phyloP scores from a whole-genome alignment of 805 yeast species.

The Cyberlindnera amylophila region DNA sequence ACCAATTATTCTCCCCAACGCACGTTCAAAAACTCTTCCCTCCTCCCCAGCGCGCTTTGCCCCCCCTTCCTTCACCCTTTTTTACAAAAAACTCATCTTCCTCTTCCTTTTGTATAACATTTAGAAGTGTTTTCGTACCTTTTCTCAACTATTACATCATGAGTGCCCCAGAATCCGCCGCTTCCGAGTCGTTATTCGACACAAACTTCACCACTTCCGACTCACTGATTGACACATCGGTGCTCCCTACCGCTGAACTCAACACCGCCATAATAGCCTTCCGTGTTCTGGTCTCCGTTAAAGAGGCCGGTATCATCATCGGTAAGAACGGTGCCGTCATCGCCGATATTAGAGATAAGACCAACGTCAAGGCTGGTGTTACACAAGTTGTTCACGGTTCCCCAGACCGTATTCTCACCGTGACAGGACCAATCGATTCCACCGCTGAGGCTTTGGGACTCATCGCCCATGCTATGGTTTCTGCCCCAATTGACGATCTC shows the following conservation, averaged over 20 bases:
- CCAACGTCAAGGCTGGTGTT: conserved; percentile 82
- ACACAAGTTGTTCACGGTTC: conserved; percentile 77
- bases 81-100: too few relatives aligned
- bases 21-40: neutral
- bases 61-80: too few relatives aligned
- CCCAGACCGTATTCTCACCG: conserved; percentile 77
- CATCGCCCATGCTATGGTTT: conserved; percentile 62
- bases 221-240: conserved; percentile 16
- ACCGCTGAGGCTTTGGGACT: conserved; percentile 67
- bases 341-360: conserved; percentile 67
- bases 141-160: too few relatives aligned
- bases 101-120: too few relatives aligned
- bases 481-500: conserved; percentile 33
- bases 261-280: conserved; percentile 27
- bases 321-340: conserved; percentile 83
- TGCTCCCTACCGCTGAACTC: conserved; percentile 22
- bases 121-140: too few relatives aligned
- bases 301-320: conserved; percentile 87
- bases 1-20: too few relatives aligned
- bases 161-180: conserved; percentile 5
- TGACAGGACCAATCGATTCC: conserved; percentile 67
- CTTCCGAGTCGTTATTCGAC: conserved; percentile 27
- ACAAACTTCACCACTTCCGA: conserved; percentile 20
- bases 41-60: conserved; percentile 5
- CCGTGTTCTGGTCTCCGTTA: conserved; percentile 66